A percentile compares a stretch with the other conserved stretches of the same genome.
phyloP scores from a whole-genome alignment of 108 stramenopile species.

The Fistulifera solaris region DNA sequence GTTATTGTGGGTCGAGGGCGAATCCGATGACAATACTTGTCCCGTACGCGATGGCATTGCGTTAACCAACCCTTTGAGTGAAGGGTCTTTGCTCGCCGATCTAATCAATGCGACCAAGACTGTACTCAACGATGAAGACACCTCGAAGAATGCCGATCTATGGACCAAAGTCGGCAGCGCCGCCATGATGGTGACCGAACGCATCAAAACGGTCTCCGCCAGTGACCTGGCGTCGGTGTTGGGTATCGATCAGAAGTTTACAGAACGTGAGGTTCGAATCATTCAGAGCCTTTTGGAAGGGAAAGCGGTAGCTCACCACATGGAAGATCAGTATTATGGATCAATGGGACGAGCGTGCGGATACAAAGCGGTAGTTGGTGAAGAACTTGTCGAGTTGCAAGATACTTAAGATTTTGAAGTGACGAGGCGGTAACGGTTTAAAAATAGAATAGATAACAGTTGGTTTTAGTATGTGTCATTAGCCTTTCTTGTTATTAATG shows the following conservation, averaged over 20 bases:
- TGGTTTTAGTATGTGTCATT: too few species aligned
- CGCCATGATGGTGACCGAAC: slow-evolving; percentile 29
- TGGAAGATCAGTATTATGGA: slow-evolving; percentile 73
- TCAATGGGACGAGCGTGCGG: slow-evolving; percentile 70
- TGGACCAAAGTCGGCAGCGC: slow-evolving; percentile 11
- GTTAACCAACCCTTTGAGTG: slow-evolving; percentile 44
- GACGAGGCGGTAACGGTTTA: too few species aligned
- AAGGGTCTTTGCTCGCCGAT: slow-evolving; percentile 61
- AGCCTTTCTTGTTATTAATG: too few species aligned
- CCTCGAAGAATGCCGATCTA: neutral
- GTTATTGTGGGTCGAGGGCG: slow-evolving; percentile 64
- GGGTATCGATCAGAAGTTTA: slow-evolving; percentile 60
- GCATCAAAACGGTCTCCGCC: slow-evolving; percentile 36
- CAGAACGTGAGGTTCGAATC: slow-evolving; percentile 60
- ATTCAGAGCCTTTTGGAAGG: slow-evolving; percentile 56
- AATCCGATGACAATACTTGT: slow-evolving; percentile 49
- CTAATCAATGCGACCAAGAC: slow-evolving; percentile 25
- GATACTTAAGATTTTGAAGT: too few species aligned
- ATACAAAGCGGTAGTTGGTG: slow-evolving; percentile 46
- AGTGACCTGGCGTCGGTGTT: slow-evolving; percentile 54
- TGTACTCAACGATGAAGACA: slow-evolving; percentile 9
- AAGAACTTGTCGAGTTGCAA: slow-evolving; percentile 39
- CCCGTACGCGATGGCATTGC: slow-evolving; percentile 67
- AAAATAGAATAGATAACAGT: too few species aligned
- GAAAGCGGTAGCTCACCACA: slow-evolving; percentile 62